Evolutionary conservation across 2,329 filamentous ascomycete species (phyloP).

Genomic region (Thelonectria olida): DNA sequence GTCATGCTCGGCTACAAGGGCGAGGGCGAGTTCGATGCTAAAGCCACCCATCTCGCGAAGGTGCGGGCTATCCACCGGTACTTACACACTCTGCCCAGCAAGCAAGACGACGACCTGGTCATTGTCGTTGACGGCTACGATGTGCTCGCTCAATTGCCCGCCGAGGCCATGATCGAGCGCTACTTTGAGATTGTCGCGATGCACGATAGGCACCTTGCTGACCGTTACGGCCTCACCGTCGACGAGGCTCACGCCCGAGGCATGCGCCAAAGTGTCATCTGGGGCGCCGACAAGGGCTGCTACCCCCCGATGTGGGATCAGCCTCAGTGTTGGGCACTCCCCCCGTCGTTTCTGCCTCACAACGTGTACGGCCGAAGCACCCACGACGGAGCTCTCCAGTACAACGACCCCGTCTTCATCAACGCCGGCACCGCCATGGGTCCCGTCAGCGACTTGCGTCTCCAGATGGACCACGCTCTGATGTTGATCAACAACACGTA

Average conservation of each 20-base stretch:
- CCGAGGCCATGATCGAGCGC: conserved; percentile 32
- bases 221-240: conserved; percentile 29
- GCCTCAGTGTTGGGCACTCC: conserved; percentile 33
- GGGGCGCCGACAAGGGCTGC: conserved; percentile 38
- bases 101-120: conserved; percentile 30
- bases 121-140: conserved; percentile 37
- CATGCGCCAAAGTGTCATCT: conserved; percentile 32
- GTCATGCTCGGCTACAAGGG: conserved; percentile 33
- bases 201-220: conserved; percentile 30
- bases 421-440: conserved; percentile 39
- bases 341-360: conserved; percentile 24
- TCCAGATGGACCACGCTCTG: conserved; percentile 28
- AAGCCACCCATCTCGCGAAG: conserved; percentile 33
- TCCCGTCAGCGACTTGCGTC: conserved; percentile 29
- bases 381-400: conserved; percentile 17
- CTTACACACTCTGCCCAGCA: conserved; percentile 12
- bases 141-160: conserved; percentile 36
- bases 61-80: conserved; percentile 30
- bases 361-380: conserved; percentile 31
- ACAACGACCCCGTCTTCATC: conserved; percentile 25
- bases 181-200: conserved; percentile 29
- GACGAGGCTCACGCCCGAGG: conserved; percentile 26
- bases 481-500: conserved; percentile 14
- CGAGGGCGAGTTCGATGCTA: conserved; percentile 25
- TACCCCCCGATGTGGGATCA: conserved; percentile 20